These are phyloP conservation scores for Candida maris DNA, from an alignment of 805 yeast genomes.

Conservation along the genomic window DNA sequence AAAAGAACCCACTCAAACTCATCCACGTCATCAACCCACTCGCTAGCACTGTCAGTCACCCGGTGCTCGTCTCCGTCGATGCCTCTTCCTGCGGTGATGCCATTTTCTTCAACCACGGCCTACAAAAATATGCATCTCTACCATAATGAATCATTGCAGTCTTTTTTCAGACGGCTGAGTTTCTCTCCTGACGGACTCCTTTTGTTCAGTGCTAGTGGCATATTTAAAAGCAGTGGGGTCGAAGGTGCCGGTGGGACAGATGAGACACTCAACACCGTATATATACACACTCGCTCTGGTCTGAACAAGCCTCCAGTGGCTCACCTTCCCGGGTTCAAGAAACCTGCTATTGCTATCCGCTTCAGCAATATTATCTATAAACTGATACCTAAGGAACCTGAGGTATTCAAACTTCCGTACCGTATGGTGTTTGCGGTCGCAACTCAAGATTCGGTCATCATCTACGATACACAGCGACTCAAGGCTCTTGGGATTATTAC, in stretches of 20 bases:
- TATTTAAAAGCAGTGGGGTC: slow-evolving; percentile 36
- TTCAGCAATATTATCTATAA: slow-evolving; percentile 69
- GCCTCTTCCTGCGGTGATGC: slow-evolving; percentile 49
- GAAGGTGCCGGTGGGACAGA: slow-evolving; percentile 8
- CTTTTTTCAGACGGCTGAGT: slow-evolving; percentile 81
- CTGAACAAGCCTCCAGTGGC: slow-evolving; percentile 69
- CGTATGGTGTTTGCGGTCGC: slow-evolving; percentile 90
- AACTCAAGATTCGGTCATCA: slow-evolving; percentile 75
- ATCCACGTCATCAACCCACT: slow-evolving; percentile 32
- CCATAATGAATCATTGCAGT: slow-evolving; percentile 83
- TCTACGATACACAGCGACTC: slow-evolving; percentile 74
- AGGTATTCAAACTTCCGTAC: slow-evolving; percentile 60
- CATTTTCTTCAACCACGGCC: slow-evolving; percentile 26
- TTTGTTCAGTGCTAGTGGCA: slow-evolving; percentile 75
- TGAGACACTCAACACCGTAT: slow-evolving; percentile 59
- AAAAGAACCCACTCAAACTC: slow-evolving; percentile 43
- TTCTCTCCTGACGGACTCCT: slow-evolving; percentile 90
- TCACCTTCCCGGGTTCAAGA: slow-evolving; percentile 71
- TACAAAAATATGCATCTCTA: slow-evolving; percentile 49
- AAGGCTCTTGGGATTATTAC: slow-evolving; percentile 71
- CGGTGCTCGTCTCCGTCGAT: slow-evolving; percentile 27
- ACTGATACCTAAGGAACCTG: slow-evolving; percentile 19
- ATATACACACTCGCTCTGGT: slow-evolving; percentile 70
- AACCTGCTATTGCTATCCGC: slow-evolving; percentile 79
- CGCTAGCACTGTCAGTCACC: slow-evolving; percentile 24